Evolutionary conservation across 2,329 filamentous ascomycete species (phyloP).

Genomic region (Daldinia eschscholtzii): DNA sequence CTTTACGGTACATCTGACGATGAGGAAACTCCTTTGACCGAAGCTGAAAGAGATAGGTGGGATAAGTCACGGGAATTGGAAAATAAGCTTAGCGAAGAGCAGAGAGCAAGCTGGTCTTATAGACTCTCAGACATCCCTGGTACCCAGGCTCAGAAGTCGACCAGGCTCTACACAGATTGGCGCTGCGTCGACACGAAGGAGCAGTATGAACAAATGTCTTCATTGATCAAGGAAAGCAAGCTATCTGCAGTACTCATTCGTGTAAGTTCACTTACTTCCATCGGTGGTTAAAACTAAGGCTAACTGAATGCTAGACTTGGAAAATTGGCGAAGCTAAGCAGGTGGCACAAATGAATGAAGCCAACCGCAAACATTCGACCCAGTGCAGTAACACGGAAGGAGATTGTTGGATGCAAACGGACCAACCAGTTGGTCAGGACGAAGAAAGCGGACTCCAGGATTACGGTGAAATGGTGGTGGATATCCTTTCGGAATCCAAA

Average conservation of each 20-base stretch:
- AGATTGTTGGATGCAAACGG: neutral
- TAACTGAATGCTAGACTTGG: slow-evolving; percentile 28
- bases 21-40: neutral
- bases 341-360: neutral
- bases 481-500: slow-evolving; percentile 8
- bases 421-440: neutral
- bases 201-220: slow-evolving; percentile 32
- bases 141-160: neutral
- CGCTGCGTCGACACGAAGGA: slow-evolving; percentile 19
- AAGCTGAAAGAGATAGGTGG: neutral
- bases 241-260: slow-evolving; percentile 23
- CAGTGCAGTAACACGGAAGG: neutral
- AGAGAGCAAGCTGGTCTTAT: slow-evolving; percentile 31
- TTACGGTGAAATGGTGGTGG: neutral
- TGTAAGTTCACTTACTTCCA: slow-evolving; percentile 18
- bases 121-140: slow-evolving; percentile 10
- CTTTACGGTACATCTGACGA: neutral
- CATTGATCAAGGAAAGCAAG: slow-evolving; percentile 8
- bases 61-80: neutral
- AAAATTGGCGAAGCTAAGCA: slow-evolving; percentile 16
- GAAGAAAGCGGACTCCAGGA: neutral
- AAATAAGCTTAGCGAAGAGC: slow-evolving; percentile 3
- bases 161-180: slow-evolving; percentile 19
- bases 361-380: neutral
- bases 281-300: neutral